A percentile compares a stretch with the other conserved stretches of the same genome.
These are phyloP conservation scores for Aspergillus sclerotiicarbonarius DNA, from an alignment of 495 filamentous ascomycete species.

Conservation along the genomic window DNA sequence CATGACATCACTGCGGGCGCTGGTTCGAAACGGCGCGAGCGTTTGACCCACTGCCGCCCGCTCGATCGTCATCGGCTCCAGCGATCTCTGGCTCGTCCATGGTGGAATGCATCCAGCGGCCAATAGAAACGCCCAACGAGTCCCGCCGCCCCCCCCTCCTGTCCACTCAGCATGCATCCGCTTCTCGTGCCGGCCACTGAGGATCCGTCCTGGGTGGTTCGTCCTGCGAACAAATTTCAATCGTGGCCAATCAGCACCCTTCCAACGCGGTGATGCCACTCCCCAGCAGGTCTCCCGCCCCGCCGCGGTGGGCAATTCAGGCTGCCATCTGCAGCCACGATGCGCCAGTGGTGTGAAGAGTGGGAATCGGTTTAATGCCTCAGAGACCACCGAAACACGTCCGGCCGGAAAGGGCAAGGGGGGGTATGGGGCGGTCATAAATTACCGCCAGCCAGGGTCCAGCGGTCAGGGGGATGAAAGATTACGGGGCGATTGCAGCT, in stretches of 20 bases:
- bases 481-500: neutral
- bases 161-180: conserved; percentile 26
- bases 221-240: neutral
- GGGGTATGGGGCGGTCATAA: neutral
- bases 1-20: conserved; percentile 33
- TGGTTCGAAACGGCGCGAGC: conserved; percentile 29
- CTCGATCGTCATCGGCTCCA: conserved; percentile 43
- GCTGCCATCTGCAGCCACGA: conserved; percentile 4
- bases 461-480: neutral
- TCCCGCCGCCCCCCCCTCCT: conserved; percentile 21
- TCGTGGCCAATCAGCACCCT: neutral
- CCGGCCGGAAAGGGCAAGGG: neutral
- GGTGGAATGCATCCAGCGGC: conserved; percentile 25
- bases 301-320: neutral
- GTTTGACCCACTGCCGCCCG: conserved; percentile 30
- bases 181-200: conserved; percentile 24
- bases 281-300: conserved; percentile 5
- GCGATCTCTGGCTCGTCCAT: conserved; percentile 36
- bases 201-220: conserved; percentile 15
- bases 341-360: neutral
- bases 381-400: neutral
- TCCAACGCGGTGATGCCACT: conserved; percentile 5
- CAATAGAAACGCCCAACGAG: conserved; percentile 20
- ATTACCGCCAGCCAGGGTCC: neutral
- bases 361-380: neutral